Conservation (phyloP, 257 asterid genomes). For the Striga asiatica region DNA sequence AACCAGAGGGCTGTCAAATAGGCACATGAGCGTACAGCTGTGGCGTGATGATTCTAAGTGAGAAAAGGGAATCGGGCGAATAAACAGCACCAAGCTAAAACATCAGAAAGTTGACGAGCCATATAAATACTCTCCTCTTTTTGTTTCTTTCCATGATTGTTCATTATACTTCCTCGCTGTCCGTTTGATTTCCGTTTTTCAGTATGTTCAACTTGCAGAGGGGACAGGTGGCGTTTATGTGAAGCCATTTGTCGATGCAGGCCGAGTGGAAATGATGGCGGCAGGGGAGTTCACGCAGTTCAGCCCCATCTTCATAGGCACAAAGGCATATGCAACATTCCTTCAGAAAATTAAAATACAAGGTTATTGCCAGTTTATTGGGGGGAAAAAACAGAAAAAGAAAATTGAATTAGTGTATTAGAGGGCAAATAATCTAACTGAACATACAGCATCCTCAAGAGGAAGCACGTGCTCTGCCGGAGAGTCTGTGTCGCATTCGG, state of each 20-base stretch:
- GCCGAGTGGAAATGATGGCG: slow-evolving; percentile 83
- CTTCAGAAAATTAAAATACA: slow-evolving; percentile 27
- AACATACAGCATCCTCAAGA: slow-evolving; percentile 80
- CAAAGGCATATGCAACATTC: slow-evolving; percentile 96
- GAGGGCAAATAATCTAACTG: background rate
- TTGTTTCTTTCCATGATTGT: background rate
- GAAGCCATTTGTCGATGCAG: slow-evolving; percentile 96
- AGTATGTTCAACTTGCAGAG: slow-evolving; percentile 90
- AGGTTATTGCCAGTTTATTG: background rate
- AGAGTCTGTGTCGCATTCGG: slow-evolving; percentile 60
- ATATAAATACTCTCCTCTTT: background rate
- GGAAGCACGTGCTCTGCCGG: slow-evolving; percentile 83
- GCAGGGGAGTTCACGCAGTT: slow-evolving; percentile 92
- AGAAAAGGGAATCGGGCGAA: background rate
- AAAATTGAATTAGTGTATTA: background rate
- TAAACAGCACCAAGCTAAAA: slow-evolving; percentile 4
- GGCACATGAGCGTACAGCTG: background rate
- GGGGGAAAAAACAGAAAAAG: background rate
- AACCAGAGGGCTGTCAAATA: background rate
- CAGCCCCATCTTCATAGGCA: slow-evolving; percentile 78
- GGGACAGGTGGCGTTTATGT: slow-evolving; percentile 88
- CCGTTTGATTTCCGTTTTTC: slow-evolving; percentile 51
- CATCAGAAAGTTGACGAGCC: background rate
- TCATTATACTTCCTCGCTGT: slow-evolving; percentile 59
- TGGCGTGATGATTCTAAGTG: background rate